These are phyloP conservation scores for Lactarius akahatsu DNA, from an alignment of 768 basidiomycete genomes.

Conservation along the genomic window DNA sequence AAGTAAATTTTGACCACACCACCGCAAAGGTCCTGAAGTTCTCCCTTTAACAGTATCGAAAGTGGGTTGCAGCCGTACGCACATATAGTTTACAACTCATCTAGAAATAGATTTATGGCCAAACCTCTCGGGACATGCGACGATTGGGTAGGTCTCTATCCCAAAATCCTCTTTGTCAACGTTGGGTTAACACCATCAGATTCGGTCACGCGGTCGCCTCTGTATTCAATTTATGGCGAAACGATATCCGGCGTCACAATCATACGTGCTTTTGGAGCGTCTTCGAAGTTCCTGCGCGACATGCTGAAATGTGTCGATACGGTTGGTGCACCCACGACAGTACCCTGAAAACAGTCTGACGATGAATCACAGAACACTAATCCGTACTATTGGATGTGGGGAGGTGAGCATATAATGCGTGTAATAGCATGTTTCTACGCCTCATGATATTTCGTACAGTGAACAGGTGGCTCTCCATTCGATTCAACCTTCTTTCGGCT, in stretches of 20 bases:
- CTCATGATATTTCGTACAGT: slow-evolving; percentile 44
- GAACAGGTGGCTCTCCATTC: slow-evolving; percentile 86
- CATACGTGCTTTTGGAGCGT: slow-evolving; percentile 83
- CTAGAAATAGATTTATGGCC: slow-evolving; percentile 59
- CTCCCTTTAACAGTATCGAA: slow-evolving; percentile 9
- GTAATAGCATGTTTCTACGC: background rate
- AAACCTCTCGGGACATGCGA: slow-evolving; percentile 85
- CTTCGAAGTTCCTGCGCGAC: slow-evolving; percentile 80
- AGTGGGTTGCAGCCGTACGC: slow-evolving; percentile 7
- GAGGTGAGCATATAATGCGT: slow-evolving; percentile 44
- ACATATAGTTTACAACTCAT: background rate
- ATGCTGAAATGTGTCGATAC: slow-evolving; percentile 83
- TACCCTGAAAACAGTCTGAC: background rate
- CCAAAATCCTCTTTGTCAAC: background rate
- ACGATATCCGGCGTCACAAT: slow-evolving; percentile 53
- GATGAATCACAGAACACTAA: slow-evolving; percentile 48
- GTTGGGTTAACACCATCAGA: slow-evolving; percentile 31
- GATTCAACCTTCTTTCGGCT: slow-evolving; percentile 80
- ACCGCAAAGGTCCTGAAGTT: slow-evolving; percentile 2
- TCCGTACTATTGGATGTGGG: slow-evolving; percentile 92
- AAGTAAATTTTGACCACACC: slow-evolving; percentile 28
- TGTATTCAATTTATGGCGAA: slow-evolving; percentile 53
- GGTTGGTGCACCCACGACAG: slow-evolving; percentile 41
- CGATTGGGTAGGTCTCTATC: slow-evolving; percentile 53
- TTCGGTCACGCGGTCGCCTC: slow-evolving; percentile 47